Conservation (phyloP, 495 filamentous ascomycete species). For the Penicillium turbatum region DNA sequence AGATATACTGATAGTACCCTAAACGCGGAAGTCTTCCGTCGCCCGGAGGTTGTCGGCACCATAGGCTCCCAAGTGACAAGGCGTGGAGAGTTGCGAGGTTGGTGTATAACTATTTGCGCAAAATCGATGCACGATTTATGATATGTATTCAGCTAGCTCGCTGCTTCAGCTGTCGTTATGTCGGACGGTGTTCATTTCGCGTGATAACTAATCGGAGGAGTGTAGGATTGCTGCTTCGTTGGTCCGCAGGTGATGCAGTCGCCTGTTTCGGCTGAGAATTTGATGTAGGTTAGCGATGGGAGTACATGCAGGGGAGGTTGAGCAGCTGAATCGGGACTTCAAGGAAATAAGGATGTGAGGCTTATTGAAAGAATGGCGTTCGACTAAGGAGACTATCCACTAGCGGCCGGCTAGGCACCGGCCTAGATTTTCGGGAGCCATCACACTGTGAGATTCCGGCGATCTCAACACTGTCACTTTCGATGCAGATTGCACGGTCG, state of each 20-base stretch:
- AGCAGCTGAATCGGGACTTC: background rate
- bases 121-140: too few species aligned
- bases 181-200: too few species aligned
- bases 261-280: background rate
- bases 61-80: too few species aligned
- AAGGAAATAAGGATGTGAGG: background rate
- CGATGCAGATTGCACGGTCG: too few species aligned
- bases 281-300: background rate
- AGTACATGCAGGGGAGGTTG: background rate
- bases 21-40: too few species aligned
- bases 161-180: background rate
- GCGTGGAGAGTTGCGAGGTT: too few species aligned
- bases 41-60: too few species aligned
- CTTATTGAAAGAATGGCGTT: background rate
- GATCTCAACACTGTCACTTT: slow-evolving; percentile 8
- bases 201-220: background rate
- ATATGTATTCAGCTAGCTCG: background rate
- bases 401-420: background rate
- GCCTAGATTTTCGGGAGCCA: background rate
- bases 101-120: too few species aligned
- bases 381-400: background rate
- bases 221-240: background rate
- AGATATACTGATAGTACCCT: too few species aligned
- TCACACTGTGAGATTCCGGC: slow-evolving; percentile 2
- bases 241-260: background rate